Conservation (phyloP, 495 filamentous ascomycete genomes). For the Tuber brumale region DNA sequence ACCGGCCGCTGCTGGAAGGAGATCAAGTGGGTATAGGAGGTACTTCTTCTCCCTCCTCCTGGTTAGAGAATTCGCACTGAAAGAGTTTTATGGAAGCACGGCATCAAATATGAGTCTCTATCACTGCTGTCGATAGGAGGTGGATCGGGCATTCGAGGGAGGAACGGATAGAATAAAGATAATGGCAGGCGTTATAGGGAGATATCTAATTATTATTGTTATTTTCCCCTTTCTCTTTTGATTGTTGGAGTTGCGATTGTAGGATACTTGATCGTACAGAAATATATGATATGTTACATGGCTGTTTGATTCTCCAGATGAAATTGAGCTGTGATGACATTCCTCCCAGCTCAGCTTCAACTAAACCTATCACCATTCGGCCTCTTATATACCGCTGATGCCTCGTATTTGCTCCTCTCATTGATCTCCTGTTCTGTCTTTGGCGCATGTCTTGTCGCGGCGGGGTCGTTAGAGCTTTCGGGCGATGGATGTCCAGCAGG, state of each 20-base stretch:
- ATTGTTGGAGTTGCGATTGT: background rate
- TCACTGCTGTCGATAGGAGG: constrained; percentile 29
- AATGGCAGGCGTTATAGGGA: background rate
- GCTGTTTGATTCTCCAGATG: background rate
- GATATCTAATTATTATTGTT: constrained; percentile 3
- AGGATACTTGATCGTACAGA: background rate
- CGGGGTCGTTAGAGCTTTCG: constrained; percentile 74
- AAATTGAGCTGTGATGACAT: background rate
- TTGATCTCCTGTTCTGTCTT: constrained; percentile 60
- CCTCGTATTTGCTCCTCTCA: constrained; percentile 89
- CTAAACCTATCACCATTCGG: constrained; percentile 79
- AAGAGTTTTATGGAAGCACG: background rate
- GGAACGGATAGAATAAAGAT: background rate
- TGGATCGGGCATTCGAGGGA: constrained; percentile 8
- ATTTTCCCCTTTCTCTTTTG: background rate
- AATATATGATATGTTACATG: background rate
- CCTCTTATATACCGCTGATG: constrained; percentile 62
- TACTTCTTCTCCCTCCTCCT: background rate
- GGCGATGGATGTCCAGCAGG: constrained; percentile 66
- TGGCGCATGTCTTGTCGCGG: constrained; percentile 75
- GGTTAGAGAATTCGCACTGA: background rate
- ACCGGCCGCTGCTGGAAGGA: constrained; percentile 17
- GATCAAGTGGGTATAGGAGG: constrained; percentile 15
- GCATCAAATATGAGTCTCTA: constrained; percentile 21
- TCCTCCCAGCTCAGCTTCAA: constrained; percentile 39